A percentile compares a stretch with the other conserved stretches of the same genome.
phyloP scores from a whole-genome alignment of 441 rosid genomes.

The Aquilaria agallochum region DNA sequence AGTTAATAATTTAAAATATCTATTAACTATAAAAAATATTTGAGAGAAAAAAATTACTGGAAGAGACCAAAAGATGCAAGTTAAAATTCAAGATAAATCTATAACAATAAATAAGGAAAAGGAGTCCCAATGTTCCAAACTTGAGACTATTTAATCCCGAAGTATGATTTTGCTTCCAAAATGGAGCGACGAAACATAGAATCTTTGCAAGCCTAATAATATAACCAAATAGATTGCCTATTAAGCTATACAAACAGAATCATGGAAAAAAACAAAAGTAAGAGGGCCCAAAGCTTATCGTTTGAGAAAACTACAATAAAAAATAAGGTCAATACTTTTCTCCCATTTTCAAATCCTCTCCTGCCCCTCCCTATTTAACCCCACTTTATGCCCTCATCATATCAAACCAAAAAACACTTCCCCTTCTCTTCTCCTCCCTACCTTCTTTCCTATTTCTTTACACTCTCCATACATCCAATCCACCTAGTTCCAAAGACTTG shows the following conservation, averaged over 20 bases:
- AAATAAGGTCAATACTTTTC: slow-evolving; percentile 11
- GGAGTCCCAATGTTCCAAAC: too few species aligned
- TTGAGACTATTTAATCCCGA: too few species aligned
- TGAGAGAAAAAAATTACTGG: too few species aligned
- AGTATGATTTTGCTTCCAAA: too few species aligned
- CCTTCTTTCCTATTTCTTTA: slow-evolving; percentile 6
- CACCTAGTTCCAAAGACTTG: slow-evolving; percentile 8
- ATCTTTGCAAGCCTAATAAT: not conserved
- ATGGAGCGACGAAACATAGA: not conserved
- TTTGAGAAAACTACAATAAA: slow-evolving; percentile 21
- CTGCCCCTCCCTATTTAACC: slow-evolving; percentile 26
- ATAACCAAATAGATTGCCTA: slow-evolving; percentile 4
- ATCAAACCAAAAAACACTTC: slow-evolving; percentile 5
- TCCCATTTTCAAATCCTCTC: slow-evolving; percentile 21
- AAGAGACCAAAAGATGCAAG: too few species aligned
- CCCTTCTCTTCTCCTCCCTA: not conserved
- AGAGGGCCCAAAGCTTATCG: slow-evolving; percentile 30
- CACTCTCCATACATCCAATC: slow-evolving; percentile 12
- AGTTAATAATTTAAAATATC: too few species aligned
- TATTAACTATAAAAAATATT: too few species aligned
- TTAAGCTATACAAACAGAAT: not conserved
- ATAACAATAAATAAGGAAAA: too few species aligned
- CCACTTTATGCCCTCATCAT: slow-evolving; percentile 23
- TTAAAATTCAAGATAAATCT: too few species aligned
- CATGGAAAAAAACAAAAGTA: slow-evolving; percentile 13